A percentile compares a stretch with the other conserved stretches of the same genome.
phyloP scores from a whole-genome alignment of 495 filamentous ascomycete genomes.

The Xylaria sp. region DNA sequence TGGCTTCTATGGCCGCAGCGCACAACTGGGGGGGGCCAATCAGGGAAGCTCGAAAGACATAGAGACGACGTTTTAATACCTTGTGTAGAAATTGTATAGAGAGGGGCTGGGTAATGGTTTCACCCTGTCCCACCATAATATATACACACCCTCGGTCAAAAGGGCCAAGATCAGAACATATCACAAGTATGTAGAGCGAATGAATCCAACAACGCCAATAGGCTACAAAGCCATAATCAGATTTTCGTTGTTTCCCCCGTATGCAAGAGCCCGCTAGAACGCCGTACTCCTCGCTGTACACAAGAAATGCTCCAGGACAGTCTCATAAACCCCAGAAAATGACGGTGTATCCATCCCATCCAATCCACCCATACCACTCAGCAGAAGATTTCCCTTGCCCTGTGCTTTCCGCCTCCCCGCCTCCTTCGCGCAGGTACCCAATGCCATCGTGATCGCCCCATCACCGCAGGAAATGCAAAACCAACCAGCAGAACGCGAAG shows the following conservation, averaged over 20 bases:
- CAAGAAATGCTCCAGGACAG: constrained; percentile 16
- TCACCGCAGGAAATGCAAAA: constrained; percentile 82
- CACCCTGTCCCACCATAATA: neutral
- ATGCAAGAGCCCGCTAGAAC: constrained; percentile 16
- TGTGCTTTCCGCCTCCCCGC: neutral
- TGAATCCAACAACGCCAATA: neutral
- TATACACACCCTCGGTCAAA: neutral
- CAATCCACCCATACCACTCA: neutral
- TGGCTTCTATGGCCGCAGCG: neutral
- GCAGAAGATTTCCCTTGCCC: neutral
- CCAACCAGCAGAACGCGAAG: constrained; percentile 88
- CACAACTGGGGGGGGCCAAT: neutral
- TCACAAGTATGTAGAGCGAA: neutral
- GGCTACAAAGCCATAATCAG: constrained; percentile 4
- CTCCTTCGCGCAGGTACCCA: neutral
- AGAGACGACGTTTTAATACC: neutral
- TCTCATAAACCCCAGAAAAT: constrained; percentile 7
- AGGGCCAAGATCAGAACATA: neutral
- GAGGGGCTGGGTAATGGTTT: neutral
- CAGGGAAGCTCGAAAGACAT: neutral
- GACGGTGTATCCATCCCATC: neutral
- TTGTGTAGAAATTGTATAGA: neutral
- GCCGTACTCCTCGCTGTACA: constrained; percentile 29
- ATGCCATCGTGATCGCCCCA: neutral
- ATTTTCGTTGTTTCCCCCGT: constrained; percentile 6